Base-by-base conservation (phyloP, 1,284 basidiomycete genomes). In the Peniophora sp. region DNA sequence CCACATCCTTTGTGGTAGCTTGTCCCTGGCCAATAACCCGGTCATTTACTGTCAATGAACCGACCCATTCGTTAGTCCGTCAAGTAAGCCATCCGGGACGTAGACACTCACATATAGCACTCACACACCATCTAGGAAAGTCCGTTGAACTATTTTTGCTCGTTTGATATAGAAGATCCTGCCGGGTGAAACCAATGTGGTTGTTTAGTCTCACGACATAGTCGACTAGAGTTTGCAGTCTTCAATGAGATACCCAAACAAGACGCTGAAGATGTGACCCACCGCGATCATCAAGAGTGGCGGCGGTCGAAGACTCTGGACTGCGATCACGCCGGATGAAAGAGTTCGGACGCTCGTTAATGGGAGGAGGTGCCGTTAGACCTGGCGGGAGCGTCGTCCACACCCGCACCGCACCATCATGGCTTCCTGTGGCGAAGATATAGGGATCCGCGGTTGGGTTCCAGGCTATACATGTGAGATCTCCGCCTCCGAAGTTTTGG, bases 341-440 rank as follows among this genome's bases (percentile, higher is more conserved):
- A 25, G 38, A 14, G 16, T 16, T 38, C 22, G 35, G 23, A 6
- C 27, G 27, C 27, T 41, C 23, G 32, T 25, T 50, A 19, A 50
- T 27, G n/a, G 34, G 45, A 3, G 49, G 49, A 22, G 49, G 44
- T 17, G 49, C 41, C 12, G 23, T 41, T n/a, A 24, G n/a, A 12
- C n/a, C 19, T 6, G 16, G 17, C 14, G 43, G 27, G 34, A 34
- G 53, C 32, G 58, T 55, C n/a, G 83, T 83, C 81, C 87, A 89
- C 51, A 89, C 77, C 38, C 81, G 71, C 32, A 89, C 74, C 1
- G 73, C 78, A 44, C 86, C 87, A 56, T 89, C 86, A 58, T 89
- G 85, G 52, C 78, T 81, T 34, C 86, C 86, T 0, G 85, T 85
- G 2, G 86, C 84, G 56, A 89, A 82, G 84, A 88, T 87, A 70